A percentile compares a stretch with the other conserved stretches of the same genome.
Evolutionary conservation across 352 stramenopile species (phyloP).

Genomic region (Phytopythium litorale): DNA sequence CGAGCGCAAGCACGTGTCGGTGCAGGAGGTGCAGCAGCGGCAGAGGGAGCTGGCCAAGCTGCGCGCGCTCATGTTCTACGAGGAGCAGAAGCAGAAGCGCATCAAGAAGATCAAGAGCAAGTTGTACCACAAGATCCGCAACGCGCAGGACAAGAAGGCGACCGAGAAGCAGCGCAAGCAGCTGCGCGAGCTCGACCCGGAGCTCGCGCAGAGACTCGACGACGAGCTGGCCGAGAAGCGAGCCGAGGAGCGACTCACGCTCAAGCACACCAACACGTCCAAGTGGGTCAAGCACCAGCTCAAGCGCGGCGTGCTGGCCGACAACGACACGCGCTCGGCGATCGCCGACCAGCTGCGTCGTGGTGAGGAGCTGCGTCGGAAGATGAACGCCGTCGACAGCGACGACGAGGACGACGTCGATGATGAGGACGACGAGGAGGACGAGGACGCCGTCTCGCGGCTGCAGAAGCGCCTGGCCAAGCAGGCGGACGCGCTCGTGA

Average conservation of each 20-base stretch:
- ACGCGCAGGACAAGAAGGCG: conserved; percentile 88
- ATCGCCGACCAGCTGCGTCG: conserved; percentile 88
- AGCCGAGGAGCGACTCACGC: conserved; percentile 95
- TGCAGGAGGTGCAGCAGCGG: conserved; percentile 76
- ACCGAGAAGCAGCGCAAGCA: conserved; percentile 85
- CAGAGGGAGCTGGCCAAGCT: conserved; percentile 95
- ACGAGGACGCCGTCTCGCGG: conserved; percentile 50
- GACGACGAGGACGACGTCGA: conserved; percentile 55
- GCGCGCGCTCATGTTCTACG: conserved; percentile 97
- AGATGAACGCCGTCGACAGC: conserved; percentile 84
- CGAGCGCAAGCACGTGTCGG: conserved; percentile 62
- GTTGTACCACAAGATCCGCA: conserved; percentile 97
- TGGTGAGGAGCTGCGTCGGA: conserved; percentile 92
- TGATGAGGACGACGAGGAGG: conserved; percentile 40
- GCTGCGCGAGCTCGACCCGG: conserved; percentile 72
- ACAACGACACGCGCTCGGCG: conserved; percentile 88
- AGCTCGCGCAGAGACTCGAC: conserved; percentile 68
- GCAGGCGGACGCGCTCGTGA: conserved; percentile 68
- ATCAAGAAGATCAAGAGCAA: conserved; percentile 99
- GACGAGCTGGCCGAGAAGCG: conserved; percentile 88
- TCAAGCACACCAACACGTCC: conserved; percentile 98
- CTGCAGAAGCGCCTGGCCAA: conserved; percentile 65
- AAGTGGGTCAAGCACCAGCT: conserved; percentile 97
- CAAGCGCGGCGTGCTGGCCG: conserved; percentile 87
- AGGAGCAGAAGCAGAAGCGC: conserved; percentile 97